Base-by-base conservation (phyloP, 495 filamentous ascomycete species). In the Neurospora terricola region DNA sequence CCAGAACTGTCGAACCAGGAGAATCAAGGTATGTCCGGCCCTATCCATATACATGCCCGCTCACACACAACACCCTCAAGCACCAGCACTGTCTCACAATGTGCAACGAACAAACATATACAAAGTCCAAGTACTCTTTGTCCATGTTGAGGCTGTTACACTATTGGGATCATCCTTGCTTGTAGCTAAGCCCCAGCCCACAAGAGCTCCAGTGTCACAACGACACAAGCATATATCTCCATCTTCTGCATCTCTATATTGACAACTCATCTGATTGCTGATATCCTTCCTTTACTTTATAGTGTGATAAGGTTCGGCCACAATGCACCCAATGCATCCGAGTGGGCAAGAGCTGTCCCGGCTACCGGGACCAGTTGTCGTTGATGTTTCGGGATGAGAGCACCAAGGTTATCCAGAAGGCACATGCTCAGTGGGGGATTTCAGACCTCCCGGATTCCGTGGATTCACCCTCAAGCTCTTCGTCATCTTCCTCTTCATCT, bases 351-450 rank as follows among this genome's bases (percentile, higher is more conserved):
- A 83, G 80, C 71, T 93, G 91, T 77, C 88, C 89, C 39, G 91
- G 91, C 3, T 93, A 93, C 74, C 86, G 90, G 75, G 90, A 92
- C 73, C 86, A 88, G 76, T 78, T 90, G 43, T 89, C 90, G 66
- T 80, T 92, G 48, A 88, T 92, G 84, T 93, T 93, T 76, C 90
- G 90, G 43, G 89, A 92, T 81, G 89, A 93, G 77, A 92, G 89
- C 78, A 86, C 86, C 73, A 87, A 88, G 74, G 89, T 92, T 70
- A 88, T 90, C 36, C 86, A 84, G 71, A 91, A 89, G 77, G 90
- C 88, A 12, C 87, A 87, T 69, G 86, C 86, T 11, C 85, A 84
- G 77, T 86, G 84, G 84, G 84, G 84, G 21, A 73, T 77, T n/a
- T 21, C 72, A 7, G 77, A 77, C 14, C 14, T 59, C 9, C 69